Conservation (phyloP, 164 flowering plant genomes). For the Echeveria elegans region DNA sequence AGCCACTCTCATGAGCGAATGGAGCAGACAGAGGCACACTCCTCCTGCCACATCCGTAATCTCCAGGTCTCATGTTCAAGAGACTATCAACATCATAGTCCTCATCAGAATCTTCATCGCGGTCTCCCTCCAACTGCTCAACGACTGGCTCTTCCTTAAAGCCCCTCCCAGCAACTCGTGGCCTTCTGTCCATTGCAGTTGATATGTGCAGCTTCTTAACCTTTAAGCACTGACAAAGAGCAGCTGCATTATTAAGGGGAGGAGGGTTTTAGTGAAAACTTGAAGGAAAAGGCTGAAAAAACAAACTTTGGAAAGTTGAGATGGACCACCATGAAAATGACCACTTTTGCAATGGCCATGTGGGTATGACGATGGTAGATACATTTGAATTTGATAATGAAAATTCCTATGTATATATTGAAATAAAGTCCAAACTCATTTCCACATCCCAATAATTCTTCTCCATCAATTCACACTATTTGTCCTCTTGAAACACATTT, state of each 20-base stretch:
- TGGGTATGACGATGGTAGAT: too few species aligned
- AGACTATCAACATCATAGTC: constrained; percentile 14
- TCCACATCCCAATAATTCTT: too few species aligned
- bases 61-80: constrained; percentile 25
- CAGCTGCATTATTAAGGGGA: not conserved
- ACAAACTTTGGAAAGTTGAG: not conserved
- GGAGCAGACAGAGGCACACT: not conserved
- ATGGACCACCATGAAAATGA: too few species aligned
- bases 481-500: too few species aligned
- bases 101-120: constrained; percentile 34
- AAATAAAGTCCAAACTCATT: too few species aligned
- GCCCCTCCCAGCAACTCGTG: constrained; percentile 24
- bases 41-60: constrained; percentile 28
- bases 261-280: not conserved
- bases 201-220: not conserved
- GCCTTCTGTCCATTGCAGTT: constrained; percentile 22
- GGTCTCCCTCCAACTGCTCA: constrained; percentile 12
- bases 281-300: not conserved
- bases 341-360: too few species aligned
- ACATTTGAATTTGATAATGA: too few species aligned
- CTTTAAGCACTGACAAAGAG: not conserved
- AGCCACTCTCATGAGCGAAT: constrained; percentile 4
- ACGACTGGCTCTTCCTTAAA: constrained; percentile 22
- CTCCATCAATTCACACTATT: too few species aligned
- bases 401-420: too few species aligned